Conservation (phyloP, 768 basidiomycete genomes). For the Sporobolomyces phaffii region DNA sequence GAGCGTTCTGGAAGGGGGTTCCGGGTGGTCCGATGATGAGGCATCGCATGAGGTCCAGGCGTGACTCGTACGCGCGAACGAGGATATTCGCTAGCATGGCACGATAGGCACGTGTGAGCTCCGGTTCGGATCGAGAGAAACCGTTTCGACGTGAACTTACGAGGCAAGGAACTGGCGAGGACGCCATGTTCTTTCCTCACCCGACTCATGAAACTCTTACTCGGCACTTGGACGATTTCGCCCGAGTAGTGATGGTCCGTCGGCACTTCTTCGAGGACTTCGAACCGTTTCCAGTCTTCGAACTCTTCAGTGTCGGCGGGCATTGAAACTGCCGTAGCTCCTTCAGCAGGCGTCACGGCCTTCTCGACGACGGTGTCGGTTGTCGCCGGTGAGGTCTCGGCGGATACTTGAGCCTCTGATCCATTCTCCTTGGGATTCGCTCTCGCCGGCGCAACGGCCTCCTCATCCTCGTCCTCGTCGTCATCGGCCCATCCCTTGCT, state of each 20-base stretch:
- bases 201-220: slow-evolving; percentile 68
- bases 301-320: slow-evolving; percentile 46
- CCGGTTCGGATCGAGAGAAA: too few relatives aligned
- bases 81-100: slow-evolving; percentile 59
- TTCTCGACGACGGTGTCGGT: background rate
- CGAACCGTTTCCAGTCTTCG: slow-evolving; percentile 72
- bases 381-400: too few relatives aligned
- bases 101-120: slow-evolving; percentile 3
- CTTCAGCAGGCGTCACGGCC: background rate
- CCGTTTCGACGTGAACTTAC: slow-evolving; percentile 49
- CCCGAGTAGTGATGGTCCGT: slow-evolving; percentile 73
- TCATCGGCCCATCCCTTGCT: slow-evolving; percentile 3
- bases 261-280: slow-evolving; percentile 57
- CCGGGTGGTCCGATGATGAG: slow-evolving; percentile 88
- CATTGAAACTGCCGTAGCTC: slow-evolving; percentile 17
- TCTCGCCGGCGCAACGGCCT: background rate
- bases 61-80: slow-evolving; percentile 83
- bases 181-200: slow-evolving; percentile 76
- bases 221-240: slow-evolving; percentile 56
- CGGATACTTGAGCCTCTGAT: background rate
- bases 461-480: slow-evolving; percentile 2
- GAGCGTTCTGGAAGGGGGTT: slow-evolving; percentile 91
- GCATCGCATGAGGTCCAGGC: slow-evolving; percentile 74
- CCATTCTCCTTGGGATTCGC: slow-evolving; percentile 19
- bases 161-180: slow-evolving; percentile 71